Conservation (phyloP, 2,329 filamentous ascomycete genomes). For the Fusarium lateritium region DNA sequence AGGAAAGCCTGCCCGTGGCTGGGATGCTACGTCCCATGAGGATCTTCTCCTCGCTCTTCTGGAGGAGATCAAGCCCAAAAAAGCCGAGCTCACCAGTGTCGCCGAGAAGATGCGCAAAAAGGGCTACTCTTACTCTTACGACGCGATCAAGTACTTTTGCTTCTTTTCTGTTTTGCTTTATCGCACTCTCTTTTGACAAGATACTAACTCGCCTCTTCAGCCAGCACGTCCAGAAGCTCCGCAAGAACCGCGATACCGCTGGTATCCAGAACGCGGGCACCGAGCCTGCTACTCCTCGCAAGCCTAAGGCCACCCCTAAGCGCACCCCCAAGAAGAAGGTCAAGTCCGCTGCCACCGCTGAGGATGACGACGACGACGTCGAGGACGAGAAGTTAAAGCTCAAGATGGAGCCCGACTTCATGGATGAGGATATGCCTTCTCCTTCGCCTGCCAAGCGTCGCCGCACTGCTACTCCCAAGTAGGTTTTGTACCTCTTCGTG, state of each 20-base stretch:
- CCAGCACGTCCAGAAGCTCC: conserved; percentile 64
- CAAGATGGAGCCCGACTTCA: conserved; percentile 46
- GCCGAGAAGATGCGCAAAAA: conserved; percentile 51
- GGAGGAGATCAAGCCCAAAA: conserved; percentile 54
- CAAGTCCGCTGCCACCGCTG: conserved; percentile 27
- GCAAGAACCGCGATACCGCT: conserved; percentile 53
- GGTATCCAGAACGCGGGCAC: conserved; percentile 40
- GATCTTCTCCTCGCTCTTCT: conserved; percentile 58
- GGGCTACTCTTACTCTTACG: conserved; percentile 58
- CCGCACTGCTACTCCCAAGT: conserved; percentile 41
- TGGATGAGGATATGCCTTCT: conserved; percentile 13
- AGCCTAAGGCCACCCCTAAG: conserved; percentile 50
- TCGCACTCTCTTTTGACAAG: neutral
- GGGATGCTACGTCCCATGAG: conserved; percentile 57
- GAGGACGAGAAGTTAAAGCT: conserved; percentile 47
- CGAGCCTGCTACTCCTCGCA: conserved; percentile 44
- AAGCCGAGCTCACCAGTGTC: conserved; percentile 53
- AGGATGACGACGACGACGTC: conserved; percentile 46
- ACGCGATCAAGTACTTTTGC: conserved; percentile 58
- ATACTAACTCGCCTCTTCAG: conserved; percentile 50
- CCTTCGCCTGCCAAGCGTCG: conserved; percentile 46
- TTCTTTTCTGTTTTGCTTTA: conserved; percentile 13
- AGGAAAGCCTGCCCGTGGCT: conserved; percentile 48
- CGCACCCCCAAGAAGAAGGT: conserved; percentile 50
- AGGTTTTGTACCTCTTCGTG: neutral